phyloP scores from a whole-genome alignment of 2,329 filamentous ascomycete genomes.

The Arthrobotrys pseudoclavata region DNA sequence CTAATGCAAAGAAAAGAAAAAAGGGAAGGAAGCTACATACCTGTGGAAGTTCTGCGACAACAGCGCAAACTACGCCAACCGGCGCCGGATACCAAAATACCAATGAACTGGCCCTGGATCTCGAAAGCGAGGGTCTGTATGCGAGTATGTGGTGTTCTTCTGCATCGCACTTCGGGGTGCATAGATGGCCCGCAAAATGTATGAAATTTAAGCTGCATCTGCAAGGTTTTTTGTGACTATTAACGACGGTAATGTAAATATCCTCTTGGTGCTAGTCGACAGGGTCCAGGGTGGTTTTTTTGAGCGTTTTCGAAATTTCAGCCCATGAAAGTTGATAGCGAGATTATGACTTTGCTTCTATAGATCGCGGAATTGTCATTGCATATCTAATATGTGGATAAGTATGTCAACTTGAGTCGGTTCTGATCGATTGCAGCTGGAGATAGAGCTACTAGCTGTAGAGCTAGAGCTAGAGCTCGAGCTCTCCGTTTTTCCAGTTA shows the following conservation, averaged over 20 bases:
- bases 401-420: background rate
- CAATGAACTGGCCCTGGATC: background rate
- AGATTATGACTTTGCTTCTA: background rate
- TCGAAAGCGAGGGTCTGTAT: background rate
- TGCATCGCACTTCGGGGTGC: conserved; percentile 1
- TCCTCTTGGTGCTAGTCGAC: background rate
- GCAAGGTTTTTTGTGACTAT: conserved; percentile 2
- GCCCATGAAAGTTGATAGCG: background rate
- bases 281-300: background rate
- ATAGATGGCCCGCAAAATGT: background rate
- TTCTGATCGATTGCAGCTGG: background rate
- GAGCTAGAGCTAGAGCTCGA: background rate
- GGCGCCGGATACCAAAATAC: background rate
- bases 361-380: background rate
- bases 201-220: background rate
- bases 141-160: background rate
- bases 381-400: background rate
- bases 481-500: background rate
- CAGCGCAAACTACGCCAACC: background rate
- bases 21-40: background rate
- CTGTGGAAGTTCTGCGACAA: background rate
- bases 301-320: background rate
- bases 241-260: background rate
- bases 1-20: background rate
- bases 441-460: conserved; percentile 2